Conservation (phyloP, 768 basidiomycete species). For the Paxillus involutus region DNA sequence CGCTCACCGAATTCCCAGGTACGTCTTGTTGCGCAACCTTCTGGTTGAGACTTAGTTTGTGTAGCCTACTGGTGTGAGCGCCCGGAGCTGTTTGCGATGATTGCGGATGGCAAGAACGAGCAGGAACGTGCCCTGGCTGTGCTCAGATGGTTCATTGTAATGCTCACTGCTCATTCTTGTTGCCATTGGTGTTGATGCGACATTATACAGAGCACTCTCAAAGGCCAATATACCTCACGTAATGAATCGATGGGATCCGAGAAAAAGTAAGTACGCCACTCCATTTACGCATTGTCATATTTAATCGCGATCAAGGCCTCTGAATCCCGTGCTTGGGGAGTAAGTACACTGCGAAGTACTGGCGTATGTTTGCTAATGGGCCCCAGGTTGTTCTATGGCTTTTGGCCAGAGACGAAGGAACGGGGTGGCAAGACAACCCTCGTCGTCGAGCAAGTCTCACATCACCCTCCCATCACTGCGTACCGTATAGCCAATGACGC, state of each 20-base stretch:
- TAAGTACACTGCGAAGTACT: constrained; percentile 37
- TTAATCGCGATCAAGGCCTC: constrained; percentile 54
- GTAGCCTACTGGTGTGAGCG: constrained; percentile 97
- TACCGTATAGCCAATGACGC: constrained; percentile 82
- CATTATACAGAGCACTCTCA: constrained; percentile 71
- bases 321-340: constrained; percentile 96
- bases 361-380: constrained; percentile 1
- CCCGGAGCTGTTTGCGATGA: constrained; percentile 84
- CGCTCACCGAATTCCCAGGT: constrained; percentile 92
- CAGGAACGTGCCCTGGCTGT: constrained; percentile 78
- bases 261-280: constrained; percentile 72
- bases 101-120: constrained; percentile 71
- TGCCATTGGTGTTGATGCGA: constrained; percentile 2
- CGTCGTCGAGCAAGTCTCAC: constrained; percentile 94
- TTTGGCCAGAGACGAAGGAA: constrained; percentile 71
- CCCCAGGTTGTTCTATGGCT: constrained; percentile 78
- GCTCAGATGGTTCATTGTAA: constrained; percentile 93
- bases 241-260: constrained; percentile 96
- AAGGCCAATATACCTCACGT: constrained; percentile 91
- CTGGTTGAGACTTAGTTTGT: constrained; percentile 3
- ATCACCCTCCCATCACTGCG: constrained; percentile 88
- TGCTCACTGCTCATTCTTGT: neutral
- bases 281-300: constrained; percentile 2
- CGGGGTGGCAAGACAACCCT: constrained; percentile 80
- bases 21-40: constrained; percentile 19